Evolutionary conservation across 1,284 basidiomycete species (phyloP).

Genomic region (Cystobasidium pallidum): DNA sequence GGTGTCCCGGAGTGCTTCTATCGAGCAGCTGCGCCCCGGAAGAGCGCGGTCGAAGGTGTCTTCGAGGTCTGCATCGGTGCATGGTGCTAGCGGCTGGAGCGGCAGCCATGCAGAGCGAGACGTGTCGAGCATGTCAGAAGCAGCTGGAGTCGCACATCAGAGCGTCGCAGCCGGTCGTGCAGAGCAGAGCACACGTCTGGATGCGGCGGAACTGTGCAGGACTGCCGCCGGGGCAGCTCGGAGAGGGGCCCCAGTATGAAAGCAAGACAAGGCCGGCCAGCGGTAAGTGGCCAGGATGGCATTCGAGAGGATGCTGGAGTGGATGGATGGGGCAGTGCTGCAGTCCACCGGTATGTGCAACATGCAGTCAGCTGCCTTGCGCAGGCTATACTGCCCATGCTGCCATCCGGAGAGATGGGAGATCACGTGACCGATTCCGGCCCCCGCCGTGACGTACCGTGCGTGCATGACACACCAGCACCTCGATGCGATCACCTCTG

Average conservation of each 20-base stretch:
- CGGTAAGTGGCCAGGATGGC: too few species aligned
- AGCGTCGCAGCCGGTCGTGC: too few species aligned
- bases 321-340: too few species aligned
- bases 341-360: too few species aligned
- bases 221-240: neutral
- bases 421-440: too few species aligned
- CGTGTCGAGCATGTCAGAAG: slow-evolving; percentile 14
- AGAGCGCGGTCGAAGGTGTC: slow-evolving; percentile 1
- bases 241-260: neutral
- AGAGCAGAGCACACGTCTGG: neutral
- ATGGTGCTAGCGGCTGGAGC: slow-evolving; percentile 24
- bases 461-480: too few species aligned
- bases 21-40: slow-evolving; percentile 17
- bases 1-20: slow-evolving; percentile 37
- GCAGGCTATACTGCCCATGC: too few species aligned
- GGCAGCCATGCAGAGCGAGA: slow-evolving; percentile 31
- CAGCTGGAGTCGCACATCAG: neutral
- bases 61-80: neutral
- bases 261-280: neutral
- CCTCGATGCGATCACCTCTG: too few species aligned
- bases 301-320: too few species aligned
- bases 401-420: too few species aligned
- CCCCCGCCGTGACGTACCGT: too few species aligned
- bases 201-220: neutral
- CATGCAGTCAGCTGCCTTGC: too few species aligned